A percentile compares a stretch with the other conserved stretches of the same genome.
These are phyloP conservation scores for Pythium monospermum DNA, from an alignment of 352 stramenopile species.

Conservation along the genomic window DNA sequence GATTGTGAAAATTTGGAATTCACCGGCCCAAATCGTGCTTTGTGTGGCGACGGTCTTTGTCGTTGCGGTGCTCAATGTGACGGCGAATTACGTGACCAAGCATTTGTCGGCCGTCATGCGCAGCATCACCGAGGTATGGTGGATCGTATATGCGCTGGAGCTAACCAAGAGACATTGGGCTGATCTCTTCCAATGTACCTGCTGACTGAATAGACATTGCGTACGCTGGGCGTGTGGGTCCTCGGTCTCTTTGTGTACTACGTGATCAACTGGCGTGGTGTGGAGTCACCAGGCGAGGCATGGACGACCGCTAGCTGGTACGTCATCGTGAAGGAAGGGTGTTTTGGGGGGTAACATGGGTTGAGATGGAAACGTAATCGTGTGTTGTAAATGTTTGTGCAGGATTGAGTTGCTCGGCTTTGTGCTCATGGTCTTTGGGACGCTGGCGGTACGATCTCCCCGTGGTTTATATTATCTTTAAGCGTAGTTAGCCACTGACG, in stretches of 20 bases:
- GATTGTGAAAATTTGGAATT: conserved; percentile 68
- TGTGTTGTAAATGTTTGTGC: background rate
- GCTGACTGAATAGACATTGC: conserved; percentile 39
- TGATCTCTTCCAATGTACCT: background rate
- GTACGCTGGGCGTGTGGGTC: conserved; percentile 70
- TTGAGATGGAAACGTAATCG: too few species aligned
- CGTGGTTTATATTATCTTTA: background rate
- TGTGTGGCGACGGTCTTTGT: conserved; percentile 55
- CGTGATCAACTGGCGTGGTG: conserved; percentile 51
- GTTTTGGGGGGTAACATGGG: too few species aligned
- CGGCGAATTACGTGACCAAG: conserved; percentile 77
- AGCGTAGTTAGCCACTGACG: too few species aligned
- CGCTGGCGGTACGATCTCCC: conserved; percentile 41
- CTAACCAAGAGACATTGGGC: too few species aligned
- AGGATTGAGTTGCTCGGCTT: conserved; percentile 69
- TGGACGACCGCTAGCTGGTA: conserved; percentile 71
- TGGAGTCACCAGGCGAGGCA: conserved; percentile 47
- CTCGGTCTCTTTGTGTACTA: conserved; percentile 73
- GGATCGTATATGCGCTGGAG: too few species aligned
- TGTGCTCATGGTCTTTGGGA: conserved; percentile 69
- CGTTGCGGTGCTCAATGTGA: conserved; percentile 68
- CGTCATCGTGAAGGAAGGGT: conserved; percentile 5
- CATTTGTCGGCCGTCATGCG: conserved; percentile 74
- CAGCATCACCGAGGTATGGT: conserved; percentile 58
- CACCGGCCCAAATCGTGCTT: conserved; percentile 39